Evolutionary conservation across 306 rosid genomes (phyloP).

Genomic region (Cicer chorassanicum): DNA sequence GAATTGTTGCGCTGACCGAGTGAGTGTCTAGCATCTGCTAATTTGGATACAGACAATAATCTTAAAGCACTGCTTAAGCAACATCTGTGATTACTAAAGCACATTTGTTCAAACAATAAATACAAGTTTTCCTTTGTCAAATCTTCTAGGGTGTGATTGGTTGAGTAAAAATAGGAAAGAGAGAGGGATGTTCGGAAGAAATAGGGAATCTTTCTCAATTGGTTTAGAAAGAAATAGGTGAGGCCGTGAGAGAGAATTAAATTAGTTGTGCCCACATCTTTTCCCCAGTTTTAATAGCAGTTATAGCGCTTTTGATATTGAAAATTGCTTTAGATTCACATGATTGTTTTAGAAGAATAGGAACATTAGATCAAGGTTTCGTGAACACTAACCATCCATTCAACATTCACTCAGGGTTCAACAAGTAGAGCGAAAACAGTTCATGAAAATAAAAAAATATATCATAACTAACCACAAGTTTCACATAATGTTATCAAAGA

Average conservation of each 20-base stretch:
- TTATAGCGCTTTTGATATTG: background rate
- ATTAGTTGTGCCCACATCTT: too few species aligned
- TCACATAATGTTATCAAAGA: constrained; percentile 1
- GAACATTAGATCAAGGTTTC: background rate
- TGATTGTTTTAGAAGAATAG: background rate
- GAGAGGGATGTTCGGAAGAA: too few species aligned
- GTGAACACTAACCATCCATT: background rate
- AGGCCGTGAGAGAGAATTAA: too few species aligned
- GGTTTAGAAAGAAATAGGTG: too few species aligned
- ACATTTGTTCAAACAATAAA: background rate
- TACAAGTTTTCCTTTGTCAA: too few species aligned
- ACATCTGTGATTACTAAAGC: background rate
- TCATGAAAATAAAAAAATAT: background rate
- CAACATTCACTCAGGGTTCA: background rate
- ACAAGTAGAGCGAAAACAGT: constrained; percentile 7
- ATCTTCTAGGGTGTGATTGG: too few species aligned
- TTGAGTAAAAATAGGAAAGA: too few species aligned
- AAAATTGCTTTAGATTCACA: background rate
- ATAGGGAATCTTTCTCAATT: too few species aligned
- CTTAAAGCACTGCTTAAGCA: background rate
- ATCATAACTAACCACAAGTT: background rate
- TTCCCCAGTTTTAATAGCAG: background rate
- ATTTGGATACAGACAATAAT: constrained; percentile 4
- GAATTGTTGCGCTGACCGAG: constrained; percentile 58
- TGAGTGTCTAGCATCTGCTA: constrained; percentile 63